Conservation (phyloP, 1,284 basidiomycete genomes). For the Trichosporon sp. region DNA sequence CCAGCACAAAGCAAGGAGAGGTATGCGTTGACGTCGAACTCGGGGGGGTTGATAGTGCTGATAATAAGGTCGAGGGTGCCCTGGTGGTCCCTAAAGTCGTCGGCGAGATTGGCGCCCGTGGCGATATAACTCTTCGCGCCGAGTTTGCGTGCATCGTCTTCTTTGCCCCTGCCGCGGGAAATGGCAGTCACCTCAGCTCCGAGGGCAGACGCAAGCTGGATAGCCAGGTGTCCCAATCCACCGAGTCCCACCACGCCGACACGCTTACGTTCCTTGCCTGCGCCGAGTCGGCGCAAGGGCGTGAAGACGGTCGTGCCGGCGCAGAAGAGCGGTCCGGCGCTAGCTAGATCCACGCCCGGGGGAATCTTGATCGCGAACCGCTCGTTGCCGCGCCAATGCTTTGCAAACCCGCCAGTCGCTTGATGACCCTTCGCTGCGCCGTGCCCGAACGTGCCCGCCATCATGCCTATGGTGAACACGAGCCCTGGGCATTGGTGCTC, state of each 20-base stretch:
- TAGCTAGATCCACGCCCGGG: conserved; percentile 53
- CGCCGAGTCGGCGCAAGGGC: conserved; percentile 50
- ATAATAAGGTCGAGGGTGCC: conserved; percentile 48
- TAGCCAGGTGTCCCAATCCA: conserved; percentile 46
- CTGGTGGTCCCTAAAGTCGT: conserved; percentile 29
- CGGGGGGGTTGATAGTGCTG: conserved; percentile 36
- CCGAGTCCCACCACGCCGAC: conserved; percentile 52
- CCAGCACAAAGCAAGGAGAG: conserved; percentile 42
- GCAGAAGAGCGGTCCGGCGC: conserved; percentile 52
- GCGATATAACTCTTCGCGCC: conserved; percentile 47
- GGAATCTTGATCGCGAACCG: conserved; percentile 64
- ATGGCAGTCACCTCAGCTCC: conserved; percentile 59
- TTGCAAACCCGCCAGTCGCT: conserved; percentile 48
- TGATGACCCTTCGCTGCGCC: conserved; percentile 46
- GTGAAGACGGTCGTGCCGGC: conserved; percentile 48
- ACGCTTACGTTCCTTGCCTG: conserved; percentile 49
- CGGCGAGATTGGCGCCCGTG: conserved; percentile 27
- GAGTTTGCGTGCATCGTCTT: conserved; percentile 51
- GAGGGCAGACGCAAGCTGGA: conserved; percentile 51
- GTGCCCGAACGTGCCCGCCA: neutral
- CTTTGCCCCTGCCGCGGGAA: conserved; percentile 50
- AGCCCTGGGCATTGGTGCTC: neutral
- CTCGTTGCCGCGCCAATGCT: conserved; percentile 38
- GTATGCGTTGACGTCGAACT: conserved; percentile 35
- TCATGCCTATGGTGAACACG: neutral